Percentiles rank a stretch among this genome's conserved stretches.
Conservation (phyloP, 768 basidiomycete genomes). For the Pholiota molesta region DNA sequence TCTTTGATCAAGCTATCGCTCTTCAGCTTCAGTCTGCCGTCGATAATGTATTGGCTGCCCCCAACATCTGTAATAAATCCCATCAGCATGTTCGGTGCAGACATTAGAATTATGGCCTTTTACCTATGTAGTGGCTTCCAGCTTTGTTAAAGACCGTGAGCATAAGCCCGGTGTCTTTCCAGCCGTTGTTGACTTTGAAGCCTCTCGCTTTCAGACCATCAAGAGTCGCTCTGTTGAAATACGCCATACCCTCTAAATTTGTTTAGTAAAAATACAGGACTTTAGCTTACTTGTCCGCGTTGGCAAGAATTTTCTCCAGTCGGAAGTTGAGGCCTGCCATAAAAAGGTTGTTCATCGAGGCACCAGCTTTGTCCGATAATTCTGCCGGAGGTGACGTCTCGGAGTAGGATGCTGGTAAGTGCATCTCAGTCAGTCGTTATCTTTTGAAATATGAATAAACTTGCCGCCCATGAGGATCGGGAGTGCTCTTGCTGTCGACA, state of each 20-base stretch:
- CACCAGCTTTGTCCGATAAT: conserved; percentile 48
- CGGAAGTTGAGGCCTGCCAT: conserved; percentile 23
- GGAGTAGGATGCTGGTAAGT: conserved; percentile 35
- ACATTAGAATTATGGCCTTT: background rate
- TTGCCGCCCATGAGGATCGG: conserved; percentile 18
- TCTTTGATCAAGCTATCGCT: background rate
- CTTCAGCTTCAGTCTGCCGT: conserved; percentile 7
- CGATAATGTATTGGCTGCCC: conserved; percentile 1
- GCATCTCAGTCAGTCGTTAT: background rate
- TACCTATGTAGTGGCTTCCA: conserved; percentile 10
- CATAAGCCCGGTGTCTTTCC: conserved; percentile 6
- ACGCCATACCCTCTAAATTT: background rate
- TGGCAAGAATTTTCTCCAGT: conserved; percentile 5
- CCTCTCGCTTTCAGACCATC: conserved; percentile 2
- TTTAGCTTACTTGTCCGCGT: conserved; percentile 1
- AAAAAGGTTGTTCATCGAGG: conserved; percentile 41
- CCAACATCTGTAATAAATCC: conserved; percentile 1
- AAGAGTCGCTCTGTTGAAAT: conserved; percentile 3
- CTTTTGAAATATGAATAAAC: background rate
- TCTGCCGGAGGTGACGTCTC: conserved; percentile 51
- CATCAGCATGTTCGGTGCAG: background rate
- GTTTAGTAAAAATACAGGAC: background rate
- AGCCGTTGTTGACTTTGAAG: conserved; percentile 1
- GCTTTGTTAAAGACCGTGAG: background rate
- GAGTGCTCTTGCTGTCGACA: conserved; percentile 41